phyloP scores from a whole-genome alignment of 805 yeast species.

The Dipodascus geniculatus region DNA sequence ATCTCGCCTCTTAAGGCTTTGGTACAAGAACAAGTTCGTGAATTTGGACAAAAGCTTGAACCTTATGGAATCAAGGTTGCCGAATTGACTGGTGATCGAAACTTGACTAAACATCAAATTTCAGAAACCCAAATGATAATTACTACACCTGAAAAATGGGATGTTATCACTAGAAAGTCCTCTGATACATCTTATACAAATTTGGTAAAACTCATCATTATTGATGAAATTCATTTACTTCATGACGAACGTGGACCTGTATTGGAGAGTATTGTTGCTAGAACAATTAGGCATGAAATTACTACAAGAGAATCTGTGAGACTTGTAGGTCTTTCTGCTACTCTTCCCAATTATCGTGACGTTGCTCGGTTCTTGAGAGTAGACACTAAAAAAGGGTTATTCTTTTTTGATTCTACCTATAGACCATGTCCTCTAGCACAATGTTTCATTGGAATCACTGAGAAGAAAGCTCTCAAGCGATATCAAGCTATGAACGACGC shows the following conservation, averaged over 20 bases:
- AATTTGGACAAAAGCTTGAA: slow-evolving; percentile 57
- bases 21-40: slow-evolving; percentile 90
- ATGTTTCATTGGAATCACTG: slow-evolving; percentile 79
- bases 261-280: slow-evolving; percentile 72
- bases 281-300: slow-evolving; percentile 43
- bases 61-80: slow-evolving; percentile 60
- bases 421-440: slow-evolving; percentile 92
- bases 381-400: slow-evolving; percentile 43
- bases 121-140: slow-evolving; percentile 70
- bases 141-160: slow-evolving; percentile 98
- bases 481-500: slow-evolving; percentile 81
- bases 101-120: slow-evolving; percentile 64
- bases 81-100: slow-evolving; percentile 86
- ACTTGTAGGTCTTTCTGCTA: slow-evolving; percentile 81
- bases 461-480: slow-evolving; percentile 65
- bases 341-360: slow-evolving; percentile 79
- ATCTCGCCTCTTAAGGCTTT: slow-evolving; percentile 91
- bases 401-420: slow-evolving; percentile 70
- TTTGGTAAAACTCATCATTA: slow-evolving; percentile 57
- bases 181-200: slow-evolving; percentile 53
- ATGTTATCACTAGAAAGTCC: slow-evolving; percentile 78
- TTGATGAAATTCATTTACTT: slow-evolving; percentile 86
- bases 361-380: slow-evolving; percentile 76
- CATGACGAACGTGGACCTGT: slow-evolving; percentile 97
- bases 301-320: slow-evolving; percentile 42